Percentiles rank a stretch among this genome's conserved stretches.
Conservation (phyloP, 1,284 basidiomycete species). For the Dichomitus squalens region DNA sequence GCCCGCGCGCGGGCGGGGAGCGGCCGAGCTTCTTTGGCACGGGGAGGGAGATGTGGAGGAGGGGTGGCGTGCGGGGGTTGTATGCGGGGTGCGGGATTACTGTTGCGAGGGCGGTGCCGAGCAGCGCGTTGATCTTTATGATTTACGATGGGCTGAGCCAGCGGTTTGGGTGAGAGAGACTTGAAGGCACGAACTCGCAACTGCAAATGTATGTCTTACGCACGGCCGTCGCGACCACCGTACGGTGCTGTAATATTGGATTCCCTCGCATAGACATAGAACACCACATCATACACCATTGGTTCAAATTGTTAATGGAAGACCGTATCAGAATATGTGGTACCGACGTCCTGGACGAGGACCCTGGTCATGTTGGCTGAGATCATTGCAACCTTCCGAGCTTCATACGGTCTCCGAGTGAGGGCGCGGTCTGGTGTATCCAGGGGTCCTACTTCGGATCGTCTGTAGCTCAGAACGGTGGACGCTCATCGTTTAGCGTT, state of each 20-base stretch:
- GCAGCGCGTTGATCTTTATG: constrained; percentile 89
- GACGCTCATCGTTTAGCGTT: too few species aligned
- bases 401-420: too few species aligned
- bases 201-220: constrained; percentile 3
- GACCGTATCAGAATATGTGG: too few species aligned
- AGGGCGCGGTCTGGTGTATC: too few species aligned
- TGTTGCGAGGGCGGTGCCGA: constrained; percentile 84
- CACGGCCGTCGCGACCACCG: not conserved
- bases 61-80: constrained; percentile 81
- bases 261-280: not conserved
- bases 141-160: constrained; percentile 81
- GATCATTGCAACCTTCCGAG: too few species aligned
- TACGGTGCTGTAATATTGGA: constrained; percentile 5
- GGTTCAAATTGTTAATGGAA: too few species aligned
- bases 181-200: not conserved
- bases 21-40: constrained; percentile 68
- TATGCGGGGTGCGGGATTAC: constrained; percentile 98
- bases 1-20: constrained; percentile 43
- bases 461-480: too few species aligned
- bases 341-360: too few species aligned
- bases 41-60: constrained; percentile 74
- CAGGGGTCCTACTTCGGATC: too few species aligned
- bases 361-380: too few species aligned
- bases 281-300: not conserved
- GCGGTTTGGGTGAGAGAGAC: constrained; percentile 45